Base-by-base conservation (phyloP, 345 rosid genomes). In the Sonneratia alba region DNA sequence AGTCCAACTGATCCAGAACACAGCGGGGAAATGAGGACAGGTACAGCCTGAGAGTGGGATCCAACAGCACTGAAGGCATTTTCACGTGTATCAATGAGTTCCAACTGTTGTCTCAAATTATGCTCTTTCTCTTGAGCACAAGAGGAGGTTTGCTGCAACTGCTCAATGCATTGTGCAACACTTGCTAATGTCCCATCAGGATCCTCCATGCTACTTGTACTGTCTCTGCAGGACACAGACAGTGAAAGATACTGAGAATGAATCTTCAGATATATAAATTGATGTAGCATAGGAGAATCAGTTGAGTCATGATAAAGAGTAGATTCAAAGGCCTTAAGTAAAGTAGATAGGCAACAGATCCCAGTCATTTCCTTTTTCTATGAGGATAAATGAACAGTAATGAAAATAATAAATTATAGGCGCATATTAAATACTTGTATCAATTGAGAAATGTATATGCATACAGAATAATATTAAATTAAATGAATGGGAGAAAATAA, bases 31-130 rank as follows among this genome's bases (percentile, higher is more conserved):
- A 96, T 98, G 75, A 96, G 99, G 61, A 96, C 99, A 27, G 99
- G 99, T 76, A 96, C 99, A 71, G 99, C 99, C 82, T 96, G 99
- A 75, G 98, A 96, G 81, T 96, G 99, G 76, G 99, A 92, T 71
- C 96, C 98, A 67, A 96, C 99, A 77, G 99, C 99, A 77, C 99
- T 87, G 83, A 92, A 91, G 70, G 98, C 99, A 79, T 87, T 88
- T 81, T 92, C 98, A 73, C 95, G 97, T 40, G 89, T 91, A 72
- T 92, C 91, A 57, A 92, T 91, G 72, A 96, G 99, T 78, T 92
- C 99, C 63, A 88, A 84, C 80, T 92, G 83, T 79, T 92, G 99
- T 85, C 82, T 89, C 87, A 96, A 78, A 63, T 89, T 87, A 79
- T 83, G 79, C 72, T 92, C 99, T 83, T 85, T 89, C 87, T 96